Percentiles rank a stretch among this genome's conserved stretches.
Evolutionary conservation across 495 filamentous ascomycete species (phyloP).

Genomic region (Pyrenula aspistea): DNA sequence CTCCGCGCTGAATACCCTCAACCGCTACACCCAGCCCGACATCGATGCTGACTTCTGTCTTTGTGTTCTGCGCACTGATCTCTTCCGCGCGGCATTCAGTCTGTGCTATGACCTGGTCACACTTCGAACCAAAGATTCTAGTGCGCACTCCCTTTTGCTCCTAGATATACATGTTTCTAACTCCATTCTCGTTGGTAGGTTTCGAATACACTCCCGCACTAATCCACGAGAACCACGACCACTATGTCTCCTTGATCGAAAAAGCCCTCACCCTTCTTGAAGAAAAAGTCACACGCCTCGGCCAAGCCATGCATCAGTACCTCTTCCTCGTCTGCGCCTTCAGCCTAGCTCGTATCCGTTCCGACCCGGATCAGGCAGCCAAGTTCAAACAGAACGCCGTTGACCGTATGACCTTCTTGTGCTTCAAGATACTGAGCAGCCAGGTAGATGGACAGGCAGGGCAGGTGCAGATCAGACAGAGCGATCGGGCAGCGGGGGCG

Average conservation of each 20-base stretch:
- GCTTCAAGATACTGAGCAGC: constrained; percentile 9
- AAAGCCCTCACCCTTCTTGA: constrained; percentile 14
- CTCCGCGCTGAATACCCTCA: constrained; percentile 9
- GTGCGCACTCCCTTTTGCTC: not conserved
- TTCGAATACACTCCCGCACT: not conserved
- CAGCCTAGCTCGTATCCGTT: constrained; percentile 6
- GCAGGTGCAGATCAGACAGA: constrained; percentile 2
- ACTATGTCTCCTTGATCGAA: constrained; percentile 13
- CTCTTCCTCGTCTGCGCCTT: constrained; percentile 20
- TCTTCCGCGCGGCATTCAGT: constrained; percentile 11
- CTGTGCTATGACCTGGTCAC: constrained; percentile 12
- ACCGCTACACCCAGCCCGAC: constrained; percentile 7
- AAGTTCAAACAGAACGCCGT: constrained; percentile 11
- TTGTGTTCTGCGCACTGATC: constrained; percentile 12
- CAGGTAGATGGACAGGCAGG: constrained; percentile 11
- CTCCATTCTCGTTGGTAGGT: not conserved
- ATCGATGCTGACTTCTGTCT: constrained; percentile 3
- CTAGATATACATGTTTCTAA: too few relatives aligned
- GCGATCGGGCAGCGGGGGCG: not conserved
- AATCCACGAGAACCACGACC: constrained; percentile 3
- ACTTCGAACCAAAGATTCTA: not conserved
- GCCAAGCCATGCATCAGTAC: constrained; percentile 18
- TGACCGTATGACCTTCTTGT: constrained; percentile 11
- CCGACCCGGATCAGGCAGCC: constrained; percentile 1
- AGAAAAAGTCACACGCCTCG: constrained; percentile 15